phyloP scores from a whole-genome alignment of 495 filamentous ascomycete genomes.

The Penicillium egyptiacum region DNA sequence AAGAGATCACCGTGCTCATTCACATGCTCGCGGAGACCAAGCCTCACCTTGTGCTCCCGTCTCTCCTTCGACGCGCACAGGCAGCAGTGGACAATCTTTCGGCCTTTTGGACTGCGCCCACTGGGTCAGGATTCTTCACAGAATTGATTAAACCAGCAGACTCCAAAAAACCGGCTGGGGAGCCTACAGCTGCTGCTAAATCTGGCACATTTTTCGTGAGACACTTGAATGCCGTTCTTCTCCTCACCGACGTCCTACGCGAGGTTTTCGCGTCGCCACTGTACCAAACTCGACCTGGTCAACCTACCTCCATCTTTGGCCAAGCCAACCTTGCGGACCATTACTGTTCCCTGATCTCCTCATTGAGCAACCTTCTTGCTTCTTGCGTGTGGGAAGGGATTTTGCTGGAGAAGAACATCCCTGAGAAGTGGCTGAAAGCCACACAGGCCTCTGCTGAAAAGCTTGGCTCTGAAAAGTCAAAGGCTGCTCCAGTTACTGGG shows the following conservation, averaged over 20 bases:
- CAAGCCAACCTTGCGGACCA: conserved; percentile 79
- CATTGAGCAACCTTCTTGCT: conserved; percentile 73
- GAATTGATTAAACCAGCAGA: conserved; percentile 49
- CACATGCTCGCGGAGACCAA: conserved; percentile 79
- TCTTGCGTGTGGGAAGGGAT: conserved; percentile 83
- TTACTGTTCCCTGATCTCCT: conserved; percentile 65
- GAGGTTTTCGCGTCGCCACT: conserved; percentile 66
- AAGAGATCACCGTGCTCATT: conserved; percentile 69
- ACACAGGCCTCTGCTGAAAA: conserved; percentile 54
- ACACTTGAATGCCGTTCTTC: conserved; percentile 71
- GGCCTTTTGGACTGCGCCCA: conserved; percentile 57
- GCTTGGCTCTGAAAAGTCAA: conserved; percentile 45
- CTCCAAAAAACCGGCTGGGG: conserved; percentile 23
- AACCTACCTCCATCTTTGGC: conserved; percentile 56
- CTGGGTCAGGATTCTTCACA: conserved; percentile 62
- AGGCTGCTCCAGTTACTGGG: conserved; percentile 35
- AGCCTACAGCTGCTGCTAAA: conserved; percentile 31
- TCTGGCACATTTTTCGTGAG: conserved; percentile 75
- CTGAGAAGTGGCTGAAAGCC: conserved; percentile 65
- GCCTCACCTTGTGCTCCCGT: conserved; percentile 77
- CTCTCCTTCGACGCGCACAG: conserved; percentile 72
- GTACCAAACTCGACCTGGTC: conserved; percentile 59
- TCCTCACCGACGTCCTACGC: conserved; percentile 67
- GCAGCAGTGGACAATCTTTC: conserved; percentile 63
- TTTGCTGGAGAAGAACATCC: conserved; percentile 63